Percentiles rank a stretch among this genome's conserved stretches.
Conservation (phyloP, 2,329 filamentous ascomycete genomes). For the Alternaria triticina region DNA sequence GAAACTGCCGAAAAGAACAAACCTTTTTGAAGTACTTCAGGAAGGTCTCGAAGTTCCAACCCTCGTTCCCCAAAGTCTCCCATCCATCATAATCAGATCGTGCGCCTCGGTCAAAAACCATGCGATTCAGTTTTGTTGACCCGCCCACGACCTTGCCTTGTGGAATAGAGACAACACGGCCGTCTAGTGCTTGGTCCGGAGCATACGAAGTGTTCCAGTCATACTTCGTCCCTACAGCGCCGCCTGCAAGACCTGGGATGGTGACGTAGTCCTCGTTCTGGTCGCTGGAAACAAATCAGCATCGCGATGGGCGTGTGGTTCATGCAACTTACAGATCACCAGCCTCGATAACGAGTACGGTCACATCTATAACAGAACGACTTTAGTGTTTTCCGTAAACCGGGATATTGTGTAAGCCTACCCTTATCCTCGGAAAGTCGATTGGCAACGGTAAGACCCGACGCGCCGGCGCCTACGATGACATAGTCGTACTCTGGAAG, state of each 20-base stretch:
- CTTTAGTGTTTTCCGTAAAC: background rate
- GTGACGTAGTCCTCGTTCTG: slow-evolving; percentile 29
- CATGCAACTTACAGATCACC: slow-evolving; percentile 23
- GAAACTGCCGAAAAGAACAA: background rate
- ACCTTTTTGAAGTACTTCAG: slow-evolving; percentile 36
- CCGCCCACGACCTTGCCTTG: slow-evolving; percentile 33
- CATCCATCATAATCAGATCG: slow-evolving; percentile 42
- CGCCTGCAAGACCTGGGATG: slow-evolving; percentile 32
- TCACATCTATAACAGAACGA: slow-evolving; percentile 11
- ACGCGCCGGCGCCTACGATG: slow-evolving; percentile 33
- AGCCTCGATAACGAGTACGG: slow-evolving; percentile 32
- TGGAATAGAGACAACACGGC: slow-evolving; percentile 19
- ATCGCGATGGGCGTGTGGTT: background rate
- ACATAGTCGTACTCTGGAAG: slow-evolving; percentile 35
- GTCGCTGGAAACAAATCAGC: slow-evolving; percentile 20
- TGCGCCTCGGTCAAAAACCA: slow-evolving; percentile 38
- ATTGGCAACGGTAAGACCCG: slow-evolving; percentile 38
- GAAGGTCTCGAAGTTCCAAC: slow-evolving; percentile 37
- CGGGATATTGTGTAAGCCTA: background rate
- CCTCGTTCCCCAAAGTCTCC: slow-evolving; percentile 31
- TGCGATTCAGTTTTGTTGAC: slow-evolving; percentile 48
- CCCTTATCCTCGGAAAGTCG: slow-evolving; percentile 31
- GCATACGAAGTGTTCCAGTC: slow-evolving; percentile 34
- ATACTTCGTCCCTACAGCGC: slow-evolving; percentile 31
- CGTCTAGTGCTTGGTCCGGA: slow-evolving; percentile 13